A percentile compares a stretch with the other conserved stretches of the same genome.
Evolutionary conservation across 2,329 filamentous ascomycete species (phyloP).

Genomic region (Cladophialophora exuberans): DNA sequence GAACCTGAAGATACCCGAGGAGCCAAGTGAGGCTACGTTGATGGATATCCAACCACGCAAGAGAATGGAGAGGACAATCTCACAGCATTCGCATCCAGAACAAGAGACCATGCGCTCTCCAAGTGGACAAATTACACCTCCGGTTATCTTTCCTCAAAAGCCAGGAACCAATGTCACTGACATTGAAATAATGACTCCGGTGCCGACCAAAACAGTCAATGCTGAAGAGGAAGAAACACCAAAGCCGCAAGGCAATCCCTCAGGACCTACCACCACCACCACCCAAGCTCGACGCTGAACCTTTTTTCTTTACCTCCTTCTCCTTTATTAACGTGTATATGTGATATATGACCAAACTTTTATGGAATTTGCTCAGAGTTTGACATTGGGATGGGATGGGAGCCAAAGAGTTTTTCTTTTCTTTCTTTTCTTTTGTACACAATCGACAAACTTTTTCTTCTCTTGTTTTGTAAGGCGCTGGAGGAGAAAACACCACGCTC

Average conservation of each 20-base stretch:
- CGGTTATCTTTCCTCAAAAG: conserved; percentile 52
- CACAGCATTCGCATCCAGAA: conserved; percentile 35
- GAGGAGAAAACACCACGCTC: conserved; percentile 16
- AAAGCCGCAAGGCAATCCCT: conserved; percentile 23
- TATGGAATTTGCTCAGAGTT: conserved; percentile 21
- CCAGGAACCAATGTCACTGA: conserved; percentile 47
- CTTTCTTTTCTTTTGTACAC: conserved; percentile 26
- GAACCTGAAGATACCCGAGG: conserved; percentile 34
- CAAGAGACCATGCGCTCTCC: conserved; percentile 28
- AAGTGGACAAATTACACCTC: conserved; percentile 51
- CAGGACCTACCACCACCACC: conserved; percentile 6
- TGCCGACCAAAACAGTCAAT: conserved; percentile 28
- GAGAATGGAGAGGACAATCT: conserved; percentile 31
- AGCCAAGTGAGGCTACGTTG: conserved; percentile 22
- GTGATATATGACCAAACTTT: conserved; percentile 24
- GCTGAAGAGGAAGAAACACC: conserved; percentile 29
- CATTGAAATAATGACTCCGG: conserved; percentile 40
- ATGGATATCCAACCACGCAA: conserved; percentile 34
- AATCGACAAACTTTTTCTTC: too few relatives aligned
- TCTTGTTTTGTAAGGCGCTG: conserved; percentile 33
- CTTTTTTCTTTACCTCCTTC: conserved; percentile 17
- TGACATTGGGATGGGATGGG: too few relatives aligned
- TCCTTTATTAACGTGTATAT: conserved; percentile 23
- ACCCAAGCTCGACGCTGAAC: conserved; percentile 9
- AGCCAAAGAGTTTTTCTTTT: conserved; percentile 20